phyloP scores from a whole-genome alignment of 2,329 filamentous ascomycete genomes.

The Metarhizium brunneum region DNA sequence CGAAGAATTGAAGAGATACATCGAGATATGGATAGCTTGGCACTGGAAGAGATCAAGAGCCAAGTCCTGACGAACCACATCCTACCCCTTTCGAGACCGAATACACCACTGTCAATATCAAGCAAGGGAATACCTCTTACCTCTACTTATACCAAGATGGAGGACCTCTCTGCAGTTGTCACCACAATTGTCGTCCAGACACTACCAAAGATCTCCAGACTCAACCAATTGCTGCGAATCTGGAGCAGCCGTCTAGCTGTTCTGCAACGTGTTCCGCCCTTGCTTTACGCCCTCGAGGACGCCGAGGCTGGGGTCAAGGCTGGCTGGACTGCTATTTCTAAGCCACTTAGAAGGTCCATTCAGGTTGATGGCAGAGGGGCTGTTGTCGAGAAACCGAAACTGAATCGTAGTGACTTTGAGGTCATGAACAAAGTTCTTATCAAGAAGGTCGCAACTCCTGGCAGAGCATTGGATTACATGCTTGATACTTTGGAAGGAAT shows the following conservation, averaged over 20 bases:
- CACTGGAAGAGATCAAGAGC: constrained; percentile 80
- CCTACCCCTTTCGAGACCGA: constrained; percentile 37
- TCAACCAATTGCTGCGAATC: constrained; percentile 62
- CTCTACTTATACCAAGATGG: constrained; percentile 60
- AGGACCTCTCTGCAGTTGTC: constrained; percentile 82
- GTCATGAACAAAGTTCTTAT: constrained; percentile 57
- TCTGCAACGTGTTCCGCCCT: constrained; percentile 60
- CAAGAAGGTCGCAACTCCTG: constrained; percentile 59
- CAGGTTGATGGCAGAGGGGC: constrained; percentile 9
- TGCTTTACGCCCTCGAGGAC: constrained; percentile 57
- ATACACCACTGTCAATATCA: constrained; percentile 24
- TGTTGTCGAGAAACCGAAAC: constrained; percentile 11
- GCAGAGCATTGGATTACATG: constrained; percentile 70
- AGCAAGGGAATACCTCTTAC: constrained; percentile 28
- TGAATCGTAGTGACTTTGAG: constrained; percentile 39
- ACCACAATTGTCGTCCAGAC: constrained; percentile 88
- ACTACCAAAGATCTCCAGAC: constrained; percentile 67
- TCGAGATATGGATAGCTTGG: constrained; percentile 57
- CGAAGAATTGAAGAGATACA: constrained; percentile 65
- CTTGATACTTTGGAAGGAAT: constrained; percentile 78
- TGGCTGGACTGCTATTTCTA: constrained; percentile 54
- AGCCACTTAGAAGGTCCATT: constrained; percentile 13
- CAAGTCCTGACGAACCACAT: constrained; percentile 79
- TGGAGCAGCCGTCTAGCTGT: constrained; percentile 75
- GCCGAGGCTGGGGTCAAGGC: constrained; percentile 55